phyloP scores from a whole-genome alignment of 257 asterid genomes.

The Solanum piurae region DNA sequence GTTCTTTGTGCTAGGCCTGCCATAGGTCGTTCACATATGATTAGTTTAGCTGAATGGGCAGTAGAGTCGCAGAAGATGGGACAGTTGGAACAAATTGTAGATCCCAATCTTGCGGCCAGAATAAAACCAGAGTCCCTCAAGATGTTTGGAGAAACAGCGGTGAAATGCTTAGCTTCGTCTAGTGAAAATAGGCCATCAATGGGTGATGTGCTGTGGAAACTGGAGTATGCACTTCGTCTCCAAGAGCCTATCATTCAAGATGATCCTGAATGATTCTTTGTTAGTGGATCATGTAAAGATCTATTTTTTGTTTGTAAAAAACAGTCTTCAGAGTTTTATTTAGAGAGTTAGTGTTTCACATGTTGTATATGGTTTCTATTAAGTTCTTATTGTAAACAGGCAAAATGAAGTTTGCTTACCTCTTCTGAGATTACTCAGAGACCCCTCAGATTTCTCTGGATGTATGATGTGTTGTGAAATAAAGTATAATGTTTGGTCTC shows the following conservation, averaged over 20 bases:
- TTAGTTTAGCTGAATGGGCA: background rate
- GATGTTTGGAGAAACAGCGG: background rate
- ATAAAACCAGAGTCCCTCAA: background rate
- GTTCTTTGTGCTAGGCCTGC: background rate
- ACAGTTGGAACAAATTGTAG: background rate
- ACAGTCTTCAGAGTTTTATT: background rate
- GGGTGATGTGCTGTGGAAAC: background rate
- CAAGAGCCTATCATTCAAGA: background rate
- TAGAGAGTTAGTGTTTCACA: background rate
- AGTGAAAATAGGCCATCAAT: background rate
- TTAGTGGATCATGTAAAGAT: background rate
- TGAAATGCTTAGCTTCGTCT: background rate
- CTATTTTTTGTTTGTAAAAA: background rate
- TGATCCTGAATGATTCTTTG: background rate
- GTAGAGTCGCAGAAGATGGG: background rate
- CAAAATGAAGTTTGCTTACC: background rate
- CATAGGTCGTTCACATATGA: background rate
- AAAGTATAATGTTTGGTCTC: background rate
- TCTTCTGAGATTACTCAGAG: background rate
- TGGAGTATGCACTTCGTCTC: background rate
- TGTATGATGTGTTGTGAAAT: background rate
- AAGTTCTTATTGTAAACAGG: background rate
- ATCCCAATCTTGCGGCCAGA: background rate
- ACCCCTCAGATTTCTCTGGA: background rate
- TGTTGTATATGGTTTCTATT: background rate